phyloP scores from a whole-genome alignment of 495 filamentous ascomycete species.

The Lasiosphaeriaceae sp. region DNA sequence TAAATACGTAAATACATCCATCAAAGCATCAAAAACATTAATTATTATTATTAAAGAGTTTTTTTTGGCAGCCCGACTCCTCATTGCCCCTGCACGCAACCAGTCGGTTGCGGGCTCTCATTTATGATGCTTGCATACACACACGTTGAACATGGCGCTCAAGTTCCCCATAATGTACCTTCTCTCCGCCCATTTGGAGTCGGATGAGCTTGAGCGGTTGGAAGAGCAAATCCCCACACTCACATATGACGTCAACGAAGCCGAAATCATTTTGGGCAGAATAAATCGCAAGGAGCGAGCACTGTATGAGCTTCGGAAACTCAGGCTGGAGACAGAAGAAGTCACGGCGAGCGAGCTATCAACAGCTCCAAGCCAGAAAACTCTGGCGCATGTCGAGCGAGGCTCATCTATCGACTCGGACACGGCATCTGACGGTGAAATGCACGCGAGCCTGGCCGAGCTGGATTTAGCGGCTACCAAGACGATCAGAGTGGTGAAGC shows the following conservation, averaged over 20 bases:
- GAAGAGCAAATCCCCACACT: slow-evolving; percentile 62
- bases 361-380: slow-evolving; percentile 28
- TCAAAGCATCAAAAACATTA: too few relatives aligned
- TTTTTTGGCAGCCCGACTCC: too few relatives aligned
- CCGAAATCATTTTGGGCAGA: slow-evolving; percentile 68
- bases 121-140: too few relatives aligned
- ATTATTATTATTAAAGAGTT: too few relatives aligned
- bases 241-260: slow-evolving; percentile 70
- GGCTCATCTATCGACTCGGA: slow-evolving; percentile 30
- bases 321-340: slow-evolving; percentile 57
- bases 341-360: slow-evolving; percentile 26
- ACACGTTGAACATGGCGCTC: slow-evolving; percentile 20
- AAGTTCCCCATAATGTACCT: slow-evolving; percentile 69
- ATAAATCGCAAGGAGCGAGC: slow-evolving; percentile 66
- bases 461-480: slow-evolving; percentile 11
- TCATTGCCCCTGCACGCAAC: too few relatives aligned
- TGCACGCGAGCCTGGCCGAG: neutral
- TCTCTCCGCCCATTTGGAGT: slow-evolving; percentile 63
- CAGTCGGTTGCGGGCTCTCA: too few relatives aligned
- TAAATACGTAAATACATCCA: too few relatives aligned
- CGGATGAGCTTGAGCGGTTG: slow-evolving; percentile 55
- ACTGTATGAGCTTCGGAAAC: slow-evolving; percentile 69
- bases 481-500: slow-evolving; percentile 63
- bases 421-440: slow-evolving; percentile 33
- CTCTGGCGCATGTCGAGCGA: slow-evolving; percentile 5